Conservation (phyloP, 176 grass and related monocot genomes). For the Bothriochloa decipiens region DNA sequence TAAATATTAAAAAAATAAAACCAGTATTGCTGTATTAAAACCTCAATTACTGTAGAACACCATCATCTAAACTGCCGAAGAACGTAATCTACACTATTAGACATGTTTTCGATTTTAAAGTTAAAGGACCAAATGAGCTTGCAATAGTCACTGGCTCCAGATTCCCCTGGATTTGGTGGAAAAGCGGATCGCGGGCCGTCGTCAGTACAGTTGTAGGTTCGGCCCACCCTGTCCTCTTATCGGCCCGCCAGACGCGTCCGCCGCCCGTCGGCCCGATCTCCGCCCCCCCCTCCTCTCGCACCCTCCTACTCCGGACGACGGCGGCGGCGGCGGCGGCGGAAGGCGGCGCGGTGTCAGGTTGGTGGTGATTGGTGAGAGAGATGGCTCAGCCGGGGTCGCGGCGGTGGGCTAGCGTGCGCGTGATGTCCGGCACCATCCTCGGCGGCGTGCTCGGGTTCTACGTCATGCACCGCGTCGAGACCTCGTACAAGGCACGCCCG, state of each 20-base stretch:
- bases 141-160: no score
- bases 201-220: not conserved
- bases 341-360: not conserved
- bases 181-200: no score
- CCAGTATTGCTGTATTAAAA: no score
- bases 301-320: not conserved
- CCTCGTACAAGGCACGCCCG: conserved; percentile 70
- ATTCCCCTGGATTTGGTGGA: no score
- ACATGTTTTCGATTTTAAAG: no score
- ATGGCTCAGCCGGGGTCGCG: conserved; percentile 54
- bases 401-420: conserved; percentile 68
- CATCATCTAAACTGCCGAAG: no score
- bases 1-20: no score
- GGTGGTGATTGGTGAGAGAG: not conserved
- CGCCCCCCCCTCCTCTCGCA: not conserved
- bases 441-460: conserved; percentile 82
- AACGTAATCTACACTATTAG: no score
- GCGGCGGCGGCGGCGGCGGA: not conserved
- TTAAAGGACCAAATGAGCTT: no score
- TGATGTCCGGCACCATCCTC: conserved; percentile 76
- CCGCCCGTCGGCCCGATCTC: not conserved
- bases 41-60: no score
- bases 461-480: conserved; percentile 87
- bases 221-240: not conserved
- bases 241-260: not conserved